Base-by-base conservation (phyloP, 2,329 filamentous ascomycete species). In the Fusarium chlamydosporum region DNA sequence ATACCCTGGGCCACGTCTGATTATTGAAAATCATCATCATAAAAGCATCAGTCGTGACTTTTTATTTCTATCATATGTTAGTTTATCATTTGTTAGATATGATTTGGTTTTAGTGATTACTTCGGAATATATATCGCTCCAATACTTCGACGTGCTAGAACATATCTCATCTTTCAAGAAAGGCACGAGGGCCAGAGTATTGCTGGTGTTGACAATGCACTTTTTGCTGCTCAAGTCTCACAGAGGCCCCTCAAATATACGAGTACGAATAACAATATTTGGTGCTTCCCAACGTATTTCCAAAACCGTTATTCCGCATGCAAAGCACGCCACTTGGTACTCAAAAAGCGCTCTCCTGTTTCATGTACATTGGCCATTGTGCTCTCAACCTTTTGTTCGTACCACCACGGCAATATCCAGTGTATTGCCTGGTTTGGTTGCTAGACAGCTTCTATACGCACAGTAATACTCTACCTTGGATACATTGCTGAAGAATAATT, bases 241-340 rank as follows among this genome's bases (percentile, higher is more conserved):
- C 41, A 62, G 23, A 33, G 18, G 40, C 33, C 33, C 46, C 57
- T 47, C 23, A 50, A 46, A 37, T 34, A 51, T 52, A 27, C 31
- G 43, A 33, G 34, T 33, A 35, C 27, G 40, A 29, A 34, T 16
- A 50, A 15, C n/a, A 58, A 50, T 26, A 16, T 13, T 31, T 11
- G 15, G 20, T 38, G 33, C 35, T 10, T 42, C 34, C 20, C 26
- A 16, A 27, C 23, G 23, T 27, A 48, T 47, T 61, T 60, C 38
- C 31, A 42, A 42, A 54, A 12, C 8, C 37, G 57, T 55, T 56
- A 6, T 67, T 56, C 37, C 33, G 65, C 48, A 31, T 54, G 56
- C 26, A 68, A 20, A 34, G 46, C 31, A 35, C 60, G 45, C 67
- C 57, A 66, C 33, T 53, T 59, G 18, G 41, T 53, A 47, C 68